Evolutionary conservation across 2,329 filamentous ascomycete species (phyloP), one percentile per base, ranked within the genome.

Genomic region (Hypoxylon sp.): DNA sequence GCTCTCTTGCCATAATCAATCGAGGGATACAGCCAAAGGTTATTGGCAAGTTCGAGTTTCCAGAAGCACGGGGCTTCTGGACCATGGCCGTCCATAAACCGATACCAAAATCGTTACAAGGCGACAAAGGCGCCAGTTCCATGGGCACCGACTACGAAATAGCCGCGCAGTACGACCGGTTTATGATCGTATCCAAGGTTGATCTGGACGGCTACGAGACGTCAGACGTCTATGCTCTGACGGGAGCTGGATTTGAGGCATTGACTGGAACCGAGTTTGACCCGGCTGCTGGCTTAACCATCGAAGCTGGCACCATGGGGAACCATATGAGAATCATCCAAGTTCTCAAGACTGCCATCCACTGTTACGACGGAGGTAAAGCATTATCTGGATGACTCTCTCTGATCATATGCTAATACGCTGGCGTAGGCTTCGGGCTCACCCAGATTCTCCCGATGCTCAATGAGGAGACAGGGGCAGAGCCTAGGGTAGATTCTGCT

Each of bases 391-490:
- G 48, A 53, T 55, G 40, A 46, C 29, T 13, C 4, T 13, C 4
- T 13, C 26, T 18, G 15, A 26, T 43, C 3, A 47, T 54, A 59
- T 54, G 24, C 56, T 64, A 56, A 56, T 37, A 41, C 9, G 48
- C 38, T 11, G 67, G 6, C n/a, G 1, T 69, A 92, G 91, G 96
- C 73, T 84, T 99, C 57, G 91, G 89, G 9, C 82, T 99, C 49
- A 88, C 88, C 41, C 94, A 98, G 70, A 98, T 99, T 51, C 83
- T 97, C 46, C 92, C 93, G 0, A 92, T 98, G 83, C 85, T 91
- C 60, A 95, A 98, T 67, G 95, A 97, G 68, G 91, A 95, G 63
- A 93, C 88, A 0, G 92, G 90, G 10, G 88, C 85, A 17, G 91
- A 97, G 68, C 88, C 91, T 3, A 83, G 88, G 49, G 88, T 95